Evolutionary conservation across 2,329 filamentous ascomycete species (phyloP).

Genomic region (Alternaria arborescens): DNA sequence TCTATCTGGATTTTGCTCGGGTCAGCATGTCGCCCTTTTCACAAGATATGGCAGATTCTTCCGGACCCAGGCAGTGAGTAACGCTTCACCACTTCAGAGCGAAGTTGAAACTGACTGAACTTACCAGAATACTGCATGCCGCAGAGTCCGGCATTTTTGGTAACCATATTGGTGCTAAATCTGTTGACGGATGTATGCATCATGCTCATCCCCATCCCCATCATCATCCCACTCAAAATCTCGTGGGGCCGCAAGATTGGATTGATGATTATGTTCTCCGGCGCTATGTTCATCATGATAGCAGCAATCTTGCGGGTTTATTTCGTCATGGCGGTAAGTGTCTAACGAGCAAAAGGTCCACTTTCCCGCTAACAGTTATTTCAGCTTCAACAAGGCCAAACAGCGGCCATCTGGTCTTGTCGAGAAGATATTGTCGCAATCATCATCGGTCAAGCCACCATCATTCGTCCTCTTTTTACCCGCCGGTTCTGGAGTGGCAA

Average conservation of each 20-base stretch:
- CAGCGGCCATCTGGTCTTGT: slow-evolving; percentile 51
- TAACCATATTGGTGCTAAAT: slow-evolving; percentile 38
- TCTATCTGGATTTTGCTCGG: slow-evolving; percentile 32
- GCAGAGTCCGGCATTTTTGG: slow-evolving; percentile 45
- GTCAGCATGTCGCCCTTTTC: slow-evolving; percentile 47
- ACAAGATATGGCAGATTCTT: slow-evolving; percentile 48
- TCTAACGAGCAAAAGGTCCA: background rate
- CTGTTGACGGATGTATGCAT: slow-evolving; percentile 47
- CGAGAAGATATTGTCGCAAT: slow-evolving; percentile 53
- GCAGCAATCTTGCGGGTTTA: slow-evolving; percentile 36
- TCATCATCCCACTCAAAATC: slow-evolving; percentile 40
- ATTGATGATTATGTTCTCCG: slow-evolving; percentile 44
- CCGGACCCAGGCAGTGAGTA: slow-evolving; percentile 52
- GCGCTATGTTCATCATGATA: slow-evolving; percentile 49
- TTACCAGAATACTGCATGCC: slow-evolving; percentile 39
- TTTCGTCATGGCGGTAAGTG: slow-evolving; percentile 43
- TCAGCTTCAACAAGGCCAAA: slow-evolving; percentile 22
- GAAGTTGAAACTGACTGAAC: background rate
- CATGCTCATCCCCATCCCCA: slow-evolving; percentile 49
- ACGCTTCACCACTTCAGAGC: background rate
- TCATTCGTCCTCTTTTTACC: slow-evolving; percentile 42
- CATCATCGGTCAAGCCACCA: slow-evolving; percentile 50
- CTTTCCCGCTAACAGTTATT: background rate
- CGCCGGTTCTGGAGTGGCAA: slow-evolving; percentile 19
- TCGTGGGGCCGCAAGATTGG: slow-evolving; percentile 42